Percentiles rank a stretch among this genome's conserved stretches.
These are phyloP conservation scores for Candida glucosophila DNA, from an alignment of 1,139 yeast genomes.

Conservation along the genomic window DNA sequence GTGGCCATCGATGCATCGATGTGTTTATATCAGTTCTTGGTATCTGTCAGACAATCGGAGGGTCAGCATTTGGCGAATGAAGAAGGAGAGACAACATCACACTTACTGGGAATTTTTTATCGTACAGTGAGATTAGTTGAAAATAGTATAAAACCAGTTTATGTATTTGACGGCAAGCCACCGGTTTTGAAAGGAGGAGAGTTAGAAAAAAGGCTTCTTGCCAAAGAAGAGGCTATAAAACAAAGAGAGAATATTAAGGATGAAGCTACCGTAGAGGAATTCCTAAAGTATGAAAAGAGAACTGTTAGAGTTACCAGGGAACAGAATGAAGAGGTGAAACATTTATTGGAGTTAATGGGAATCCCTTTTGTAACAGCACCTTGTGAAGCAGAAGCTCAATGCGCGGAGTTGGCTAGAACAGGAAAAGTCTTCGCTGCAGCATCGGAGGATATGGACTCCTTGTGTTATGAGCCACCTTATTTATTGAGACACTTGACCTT, in stretches of 20 bases:
- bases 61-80: slow-evolving; percentile 90
- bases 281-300: slow-evolving; percentile 73
- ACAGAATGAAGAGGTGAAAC: slow-evolving; percentile 91
- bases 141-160: slow-evolving; percentile 89
- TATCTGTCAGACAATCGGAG: slow-evolving; percentile 93
- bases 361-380: slow-evolving; percentile 92
- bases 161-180: slow-evolving; percentile 95
- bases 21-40: slow-evolving; percentile 89
- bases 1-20: slow-evolving; percentile 88
- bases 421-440: slow-evolving; percentile 97
- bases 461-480: slow-evolving; percentile 82
- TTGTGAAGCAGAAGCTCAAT: slow-evolving; percentile 97
- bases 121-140: slow-evolving; percentile 84
- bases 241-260: slow-evolving; percentile 68
- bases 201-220: slow-evolving; percentile 71
- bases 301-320: slow-evolving; percentile 81
- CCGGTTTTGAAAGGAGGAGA: slow-evolving; percentile 91
- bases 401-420: slow-evolving; percentile 83
- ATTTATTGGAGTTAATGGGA: slow-evolving; percentile 78
- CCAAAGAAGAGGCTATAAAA: slow-evolving; percentile 77
- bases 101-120: slow-evolving; percentile 91
- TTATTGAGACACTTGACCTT: slow-evolving; percentile 84
- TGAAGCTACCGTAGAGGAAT: slow-evolving; percentile 70
- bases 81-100: slow-evolving; percentile 90
- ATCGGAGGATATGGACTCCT: slow-evolving; percentile 97